A percentile compares a stretch with the other conserved stretches of the same genome.
phyloP scores from a whole-genome alignment of 148 eudicot species.

The Polygonum maritimum region DNA sequence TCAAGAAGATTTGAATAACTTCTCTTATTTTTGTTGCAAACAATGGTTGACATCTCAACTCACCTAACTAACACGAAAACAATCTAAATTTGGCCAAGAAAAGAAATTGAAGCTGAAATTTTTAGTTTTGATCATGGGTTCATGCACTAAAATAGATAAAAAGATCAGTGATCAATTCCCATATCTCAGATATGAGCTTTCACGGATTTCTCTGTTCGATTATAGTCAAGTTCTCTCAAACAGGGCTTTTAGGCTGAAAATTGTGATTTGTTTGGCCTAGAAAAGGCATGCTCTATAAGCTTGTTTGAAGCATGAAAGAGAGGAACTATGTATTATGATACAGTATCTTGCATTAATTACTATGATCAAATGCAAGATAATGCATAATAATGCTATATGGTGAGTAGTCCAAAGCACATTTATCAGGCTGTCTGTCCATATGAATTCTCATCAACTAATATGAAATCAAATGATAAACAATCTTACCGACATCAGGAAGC shows the following conservation, averaged over 20 bases:
- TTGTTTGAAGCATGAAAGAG: neutral
- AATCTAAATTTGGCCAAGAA: neutral
- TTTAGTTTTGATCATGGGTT: neutral
- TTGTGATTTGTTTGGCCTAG: neutral
- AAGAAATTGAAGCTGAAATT: neutral
- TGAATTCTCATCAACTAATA: neutral
- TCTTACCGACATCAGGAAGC: slow-evolving; percentile 81
- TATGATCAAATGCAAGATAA: too few relatives aligned
- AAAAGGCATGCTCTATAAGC: neutral
- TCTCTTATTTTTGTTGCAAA: too few relatives aligned
- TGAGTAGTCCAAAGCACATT: neutral
- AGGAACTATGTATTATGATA: neutral
- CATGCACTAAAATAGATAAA: neutral
- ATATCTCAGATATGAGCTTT: neutral
- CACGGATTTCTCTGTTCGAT: neutral
- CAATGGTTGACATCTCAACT: neutral
- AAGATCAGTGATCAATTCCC: neutral
- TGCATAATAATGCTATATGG: too few relatives aligned
- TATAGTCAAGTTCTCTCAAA: neutral
- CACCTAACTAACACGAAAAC: neutral
- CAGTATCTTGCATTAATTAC: too few relatives aligned
- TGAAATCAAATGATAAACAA: neutral
- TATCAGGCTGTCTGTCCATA: neutral
- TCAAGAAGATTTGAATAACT: too few relatives aligned
- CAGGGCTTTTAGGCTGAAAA: neutral